Evolutionary conservation across 257 asterid genomes (phyloP), one percentile per base, ranked within the genome.

Genomic region (Przewalskia tangutica): DNA sequence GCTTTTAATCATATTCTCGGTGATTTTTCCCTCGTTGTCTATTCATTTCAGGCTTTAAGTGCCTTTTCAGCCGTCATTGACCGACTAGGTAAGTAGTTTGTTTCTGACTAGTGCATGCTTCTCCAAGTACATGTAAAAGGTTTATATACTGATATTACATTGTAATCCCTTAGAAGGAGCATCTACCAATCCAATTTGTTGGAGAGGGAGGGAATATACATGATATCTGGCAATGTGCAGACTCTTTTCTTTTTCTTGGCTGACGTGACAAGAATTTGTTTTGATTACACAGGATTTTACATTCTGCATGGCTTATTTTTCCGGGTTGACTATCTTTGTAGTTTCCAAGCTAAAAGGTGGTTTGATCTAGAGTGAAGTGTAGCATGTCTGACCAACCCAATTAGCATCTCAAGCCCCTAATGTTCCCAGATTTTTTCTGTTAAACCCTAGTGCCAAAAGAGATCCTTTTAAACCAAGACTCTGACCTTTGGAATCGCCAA

Each of bases 1-100:
- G 98, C 98, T 27, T 95, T 95, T 73, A 93, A 89, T 89, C 98
- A 95, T 89, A 91, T 93, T 86, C 98, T 93, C 84, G 97, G 98
- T 70, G 98, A 95, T 86, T 89, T 95, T 86, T 93, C 98, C 46
- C 91, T 93, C 83, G 85, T 95, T 50, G 94, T 95, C 75, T 95
- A 86, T 85, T 97, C 93, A 82, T 91, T 95, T 88, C 98, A 95
- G 89, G 92, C 98, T 60, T 86, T 95, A 88, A 95, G 97, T 86
- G 98, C 98, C 83, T 95, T 95, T 89, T 93, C 98, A 85, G 98
- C 97, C 79, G 89, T 93, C 88, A 91, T 95, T 59, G 93, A 93
- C 81, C 92, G 98, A 83, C 85, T 95, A 85, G 98, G 98, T 95
- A 88, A 34, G 23, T 44, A 17, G 80, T 81, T 84, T 79, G 48